Evolutionary conservation across 805 yeast species (phyloP).

Genomic region (Debaryomyces maramus): DNA sequence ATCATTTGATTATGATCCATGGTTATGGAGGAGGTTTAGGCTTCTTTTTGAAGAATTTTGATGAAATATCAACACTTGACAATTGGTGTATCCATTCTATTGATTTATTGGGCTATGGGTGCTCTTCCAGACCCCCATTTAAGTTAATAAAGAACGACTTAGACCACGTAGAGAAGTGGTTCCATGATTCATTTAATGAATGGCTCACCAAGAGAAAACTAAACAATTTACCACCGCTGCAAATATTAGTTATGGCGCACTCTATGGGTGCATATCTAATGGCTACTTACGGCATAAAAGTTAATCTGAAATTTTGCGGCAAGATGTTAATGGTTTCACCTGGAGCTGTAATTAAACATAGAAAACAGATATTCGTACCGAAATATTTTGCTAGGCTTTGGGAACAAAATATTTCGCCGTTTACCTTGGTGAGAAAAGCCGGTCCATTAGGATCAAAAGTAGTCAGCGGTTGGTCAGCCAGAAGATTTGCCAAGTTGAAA

Average conservation of each 20-base stretch:
- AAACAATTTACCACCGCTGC: constrained; percentile 25
- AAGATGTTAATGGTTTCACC: constrained; percentile 84
- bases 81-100: constrained; percentile 80
- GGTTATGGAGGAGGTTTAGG: constrained; percentile 50
- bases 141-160: constrained; percentile 43
- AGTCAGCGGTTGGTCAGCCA: constrained; percentile 85
- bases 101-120: constrained; percentile 89
- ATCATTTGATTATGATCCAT: constrained; percentile 45
- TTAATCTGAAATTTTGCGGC: constrained; percentile 56
- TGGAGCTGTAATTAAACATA: constrained; percentile 70
- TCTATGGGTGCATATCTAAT: constrained; percentile 90
- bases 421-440: constrained; percentile 69
- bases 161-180: constrained; percentile 57
- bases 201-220: constrained; percentile 60
- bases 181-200: constrained; percentile 58
- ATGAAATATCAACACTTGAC: constrained; percentile 24
- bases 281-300: constrained; percentile 61
- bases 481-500: constrained; percentile 68
- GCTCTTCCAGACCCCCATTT: constrained; percentile 78
- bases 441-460: constrained; percentile 84
- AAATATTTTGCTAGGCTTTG: constrained; percentile 77
- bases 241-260: constrained; percentile 72
- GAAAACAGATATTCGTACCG: constrained; percentile 54
- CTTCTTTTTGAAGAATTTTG: constrained; percentile 40
- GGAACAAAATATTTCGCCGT: constrained; percentile 88